These are phyloP conservation scores for Cyclotella choctawhatcheeana DNA, from an alignment of 108 stramenopile genomes.

Conservation along the genomic window DNA sequence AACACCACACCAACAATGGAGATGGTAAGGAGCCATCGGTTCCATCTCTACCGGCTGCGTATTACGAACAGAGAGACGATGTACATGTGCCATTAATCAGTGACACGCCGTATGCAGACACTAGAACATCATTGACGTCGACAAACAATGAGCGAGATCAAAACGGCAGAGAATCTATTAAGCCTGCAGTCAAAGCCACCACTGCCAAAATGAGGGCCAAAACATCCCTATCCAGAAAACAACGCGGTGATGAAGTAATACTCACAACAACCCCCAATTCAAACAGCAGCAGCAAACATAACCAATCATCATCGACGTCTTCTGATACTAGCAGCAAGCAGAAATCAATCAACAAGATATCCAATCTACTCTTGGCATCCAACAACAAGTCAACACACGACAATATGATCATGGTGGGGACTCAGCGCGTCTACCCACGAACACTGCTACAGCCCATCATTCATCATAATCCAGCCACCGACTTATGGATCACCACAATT, in stretches of 20 bases:
- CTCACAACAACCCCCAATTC: background rate
- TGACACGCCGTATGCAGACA: background rate
- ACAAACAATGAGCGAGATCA: background rate
- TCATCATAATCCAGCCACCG: slow-evolving; percentile 81
- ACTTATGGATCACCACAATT: slow-evolving; percentile 87
- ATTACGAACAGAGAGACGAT: background rate
- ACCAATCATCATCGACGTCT: no score
- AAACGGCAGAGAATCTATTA: background rate
- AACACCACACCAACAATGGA: no score
- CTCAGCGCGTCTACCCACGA: slow-evolving; percentile 58
- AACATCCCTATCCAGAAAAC: background rate
- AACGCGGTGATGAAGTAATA: background rate
- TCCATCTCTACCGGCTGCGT: background rate
- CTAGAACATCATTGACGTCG: background rate
- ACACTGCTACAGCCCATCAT: slow-evolving; percentile 78
- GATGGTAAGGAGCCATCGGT: background rate
- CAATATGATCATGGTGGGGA: slow-evolving; percentile 28
- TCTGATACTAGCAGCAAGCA: background rate
- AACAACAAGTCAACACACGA: background rate
- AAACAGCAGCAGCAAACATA: no score
- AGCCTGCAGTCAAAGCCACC: background rate
- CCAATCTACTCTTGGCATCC: background rate
- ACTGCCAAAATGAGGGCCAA: background rate
- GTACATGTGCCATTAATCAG: no score
- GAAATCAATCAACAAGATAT: background rate